Base-by-base conservation (phyloP, 2,329 filamentous ascomycete genomes). In the Fusarium sp. region DNA sequence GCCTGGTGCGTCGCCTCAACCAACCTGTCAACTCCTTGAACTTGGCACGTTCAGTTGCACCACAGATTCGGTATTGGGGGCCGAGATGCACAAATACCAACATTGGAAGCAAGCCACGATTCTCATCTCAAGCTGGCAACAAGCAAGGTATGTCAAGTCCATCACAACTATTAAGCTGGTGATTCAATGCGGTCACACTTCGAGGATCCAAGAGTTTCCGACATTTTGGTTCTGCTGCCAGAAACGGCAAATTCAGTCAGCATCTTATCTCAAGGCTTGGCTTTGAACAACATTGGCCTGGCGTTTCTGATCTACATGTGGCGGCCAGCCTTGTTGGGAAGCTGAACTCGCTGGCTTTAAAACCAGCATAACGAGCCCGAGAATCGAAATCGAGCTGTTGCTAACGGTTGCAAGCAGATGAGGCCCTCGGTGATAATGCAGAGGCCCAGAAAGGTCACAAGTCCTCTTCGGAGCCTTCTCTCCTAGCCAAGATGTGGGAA, bases 401-500 rank as follows among this genome's bases (percentile, higher is more conserved):
- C 66, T 72, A 43, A 73, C 58, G 31, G 29, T 11, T 10, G 31
- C 11, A 37, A 52, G 7, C 41, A 68, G 64, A 68, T 39, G 51
- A 73, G 40, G n/a, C 27, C 20, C 23, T 23, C 6, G 11, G 39
- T 29, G 40, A 41, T 15, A 43, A 69, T 51, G 42, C 31, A 14
- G 41, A 37, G 39, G 18, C 47, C 20, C 51, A 57, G 25, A 43
- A 58, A 55, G 45, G 33, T 6, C 42, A 47, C 9, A 63, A 45
- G 14, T 50, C 37, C 40, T 66, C 69, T 31, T 49, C 62, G 29
- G 78, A 81, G 49, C 77, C 79, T 20, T 77, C 80, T 3, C 69
- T 87, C 11, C 69, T 80, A 5, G 79, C 81, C 37, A 92, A 90
- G 75, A 92, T 93, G 88, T 79, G 88, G 53, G 92, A 95, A 77